Percentiles rank a stretch among this genome's conserved stretches.
Evolutionary conservation across 768 basidiomycete species (phyloP).

Genomic region (Chalciporus pseudorubinellus): DNA sequence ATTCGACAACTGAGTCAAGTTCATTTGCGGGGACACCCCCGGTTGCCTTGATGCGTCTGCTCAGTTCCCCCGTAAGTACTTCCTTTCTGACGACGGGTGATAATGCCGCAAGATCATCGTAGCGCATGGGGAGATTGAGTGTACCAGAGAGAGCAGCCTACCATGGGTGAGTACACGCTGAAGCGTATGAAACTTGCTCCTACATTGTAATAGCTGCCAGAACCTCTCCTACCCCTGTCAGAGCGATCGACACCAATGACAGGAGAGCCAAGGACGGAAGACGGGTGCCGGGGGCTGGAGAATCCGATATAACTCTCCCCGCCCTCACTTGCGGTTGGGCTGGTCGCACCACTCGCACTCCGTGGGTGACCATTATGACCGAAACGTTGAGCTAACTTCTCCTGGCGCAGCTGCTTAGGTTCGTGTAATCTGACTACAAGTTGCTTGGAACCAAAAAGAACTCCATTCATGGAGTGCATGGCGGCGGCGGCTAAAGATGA

Average conservation of each 20-base stretch:
- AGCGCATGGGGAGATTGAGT: conserved; percentile 80
- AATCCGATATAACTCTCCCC: conserved; percentile 75
- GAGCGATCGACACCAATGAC: conserved; percentile 51
- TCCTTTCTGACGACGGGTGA: conserved; percentile 88
- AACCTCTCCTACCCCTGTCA: conserved; percentile 72
- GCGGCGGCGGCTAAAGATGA: conserved; percentile 59
- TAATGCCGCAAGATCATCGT: conserved; percentile 76
- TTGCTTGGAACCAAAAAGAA: conserved; percentile 66
- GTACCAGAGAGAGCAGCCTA: conserved; percentile 82
- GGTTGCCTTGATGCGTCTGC: conserved; percentile 63
- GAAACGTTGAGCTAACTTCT: conserved; percentile 83
- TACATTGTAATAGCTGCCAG: conserved; percentile 86
- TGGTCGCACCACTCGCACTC: conserved; percentile 79
- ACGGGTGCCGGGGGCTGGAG: conserved; percentile 64
- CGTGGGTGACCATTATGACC: conserved; percentile 78
- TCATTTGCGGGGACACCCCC: conserved; percentile 53
- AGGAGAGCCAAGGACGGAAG: conserved; percentile 54
- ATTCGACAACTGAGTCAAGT: conserved; percentile 66
- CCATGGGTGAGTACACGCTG: neutral
- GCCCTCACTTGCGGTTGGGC: conserved; percentile 78
- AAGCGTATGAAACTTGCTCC: conserved; percentile 16
- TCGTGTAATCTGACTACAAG: conserved; percentile 87
- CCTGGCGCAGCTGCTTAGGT: conserved; percentile 87
- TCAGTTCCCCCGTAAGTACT: conserved; percentile 80
- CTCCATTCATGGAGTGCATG: conserved; percentile 79